Percentiles rank a stretch among this genome's conserved stretches.
These are phyloP conservation scores for Exsudoporus floridanus DNA, from an alignment of 1,284 basidiomycete species.

Conservation along the genomic window DNA sequence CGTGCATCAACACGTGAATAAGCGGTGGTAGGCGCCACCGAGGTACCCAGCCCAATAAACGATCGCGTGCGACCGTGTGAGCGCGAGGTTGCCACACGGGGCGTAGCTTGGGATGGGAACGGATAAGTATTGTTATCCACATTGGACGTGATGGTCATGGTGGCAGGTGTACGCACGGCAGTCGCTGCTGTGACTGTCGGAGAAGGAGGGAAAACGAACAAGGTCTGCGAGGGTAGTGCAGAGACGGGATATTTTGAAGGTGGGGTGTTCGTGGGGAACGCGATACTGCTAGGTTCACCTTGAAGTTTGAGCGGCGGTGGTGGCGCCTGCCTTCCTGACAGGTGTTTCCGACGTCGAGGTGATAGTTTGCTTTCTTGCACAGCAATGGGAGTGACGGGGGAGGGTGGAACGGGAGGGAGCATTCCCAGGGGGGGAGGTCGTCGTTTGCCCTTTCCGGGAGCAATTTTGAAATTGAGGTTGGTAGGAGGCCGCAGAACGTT, in stretches of 20 bases:
- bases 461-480: conserved; percentile 47
- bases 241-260: conserved; percentile 17
- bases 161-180: conserved; percentile 58
- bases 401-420: conserved; percentile 69
- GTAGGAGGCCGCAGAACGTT: conserved; percentile 46
- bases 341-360: conserved; percentile 37
- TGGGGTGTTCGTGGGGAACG: conserved; percentile 24
- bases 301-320: conserved; percentile 55
- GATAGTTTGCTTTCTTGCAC: conserved; percentile 31
- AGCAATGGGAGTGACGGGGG: conserved; percentile 53
- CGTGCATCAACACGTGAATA: conserved; percentile 78
- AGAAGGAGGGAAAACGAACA: conserved; percentile 82
- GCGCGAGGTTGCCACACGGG: conserved; percentile 68
- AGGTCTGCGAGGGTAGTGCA: conserved; percentile 62
- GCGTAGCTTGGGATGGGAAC: conserved; percentile 64
- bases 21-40: conserved; percentile 76
- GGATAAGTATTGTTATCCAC: conserved; percentile 46
- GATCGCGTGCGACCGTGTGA: conserved; percentile 65
- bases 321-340: conserved; percentile 47
- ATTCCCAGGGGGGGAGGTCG: conserved; percentile 59
- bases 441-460: conserved; percentile 52
- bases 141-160: conserved; percentile 69
- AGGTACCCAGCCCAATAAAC: conserved; percentile 65
- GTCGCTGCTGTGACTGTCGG: conserved; percentile 53
- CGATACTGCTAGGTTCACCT: conserved; percentile 27